phyloP scores from a whole-genome alignment of 768 basidiomycete species.

The Tephrocybe sp. region DNA sequence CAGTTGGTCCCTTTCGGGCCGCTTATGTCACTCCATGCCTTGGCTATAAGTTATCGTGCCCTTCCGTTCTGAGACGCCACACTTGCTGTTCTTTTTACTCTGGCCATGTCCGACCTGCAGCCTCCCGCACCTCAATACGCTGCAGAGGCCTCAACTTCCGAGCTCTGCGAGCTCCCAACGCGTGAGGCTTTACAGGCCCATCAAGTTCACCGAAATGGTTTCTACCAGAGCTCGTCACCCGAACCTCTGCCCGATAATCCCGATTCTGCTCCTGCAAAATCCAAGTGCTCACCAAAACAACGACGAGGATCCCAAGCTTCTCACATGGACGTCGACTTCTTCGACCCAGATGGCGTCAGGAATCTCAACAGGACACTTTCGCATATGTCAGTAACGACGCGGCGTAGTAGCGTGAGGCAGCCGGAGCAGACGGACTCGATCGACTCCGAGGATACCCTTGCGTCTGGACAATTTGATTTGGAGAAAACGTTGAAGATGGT shows the following conservation, averaged over 20 bases:
- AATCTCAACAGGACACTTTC: slow-evolving; percentile 37
- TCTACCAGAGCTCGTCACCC: background rate
- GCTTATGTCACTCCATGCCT: slow-evolving; percentile 15
- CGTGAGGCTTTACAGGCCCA: slow-evolving; percentile 13
- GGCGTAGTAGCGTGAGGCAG: background rate
- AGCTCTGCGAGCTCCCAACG: slow-evolving; percentile 12
- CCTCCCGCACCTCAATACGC: background rate
- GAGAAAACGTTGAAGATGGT: slow-evolving; percentile 30
- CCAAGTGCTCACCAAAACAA: slow-evolving; percentile 5
- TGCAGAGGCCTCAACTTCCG: slow-evolving; percentile 16
- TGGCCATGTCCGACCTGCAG: slow-evolving; percentile 5
- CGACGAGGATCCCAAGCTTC: slow-evolving; percentile 20
- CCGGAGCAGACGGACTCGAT: slow-evolving; percentile 8
- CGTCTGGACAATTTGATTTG: slow-evolving; percentile 33
- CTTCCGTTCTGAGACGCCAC: background rate
- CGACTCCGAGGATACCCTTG: slow-evolving; percentile 24
- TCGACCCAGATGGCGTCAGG: slow-evolving; percentile 51
- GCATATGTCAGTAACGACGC: slow-evolving; percentile 19
- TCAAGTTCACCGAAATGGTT: background rate
- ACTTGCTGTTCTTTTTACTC: background rate
- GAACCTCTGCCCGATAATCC: background rate
- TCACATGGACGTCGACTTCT: slow-evolving; percentile 43
- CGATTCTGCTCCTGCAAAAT: background rate
- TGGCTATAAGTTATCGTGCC: slow-evolving; percentile 8
- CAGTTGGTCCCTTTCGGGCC: too few species aligned